Base-by-base conservation (phyloP, 2,329 filamentous ascomycete genomes). In the Xylaria sp. region DNA sequence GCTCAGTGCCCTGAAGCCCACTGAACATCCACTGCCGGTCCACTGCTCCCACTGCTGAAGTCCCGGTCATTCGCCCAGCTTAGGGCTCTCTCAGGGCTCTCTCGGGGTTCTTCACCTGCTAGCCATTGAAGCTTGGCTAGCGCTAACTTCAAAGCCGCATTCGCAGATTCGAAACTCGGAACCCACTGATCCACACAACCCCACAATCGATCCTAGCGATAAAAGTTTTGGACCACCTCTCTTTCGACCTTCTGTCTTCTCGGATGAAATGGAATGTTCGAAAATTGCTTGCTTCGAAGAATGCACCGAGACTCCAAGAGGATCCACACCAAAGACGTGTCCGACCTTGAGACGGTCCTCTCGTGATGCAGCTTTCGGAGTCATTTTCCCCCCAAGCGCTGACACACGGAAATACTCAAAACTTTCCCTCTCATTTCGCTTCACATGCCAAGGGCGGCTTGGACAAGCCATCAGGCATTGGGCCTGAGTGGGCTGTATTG, bases 61-160 rank as follows among this genome's bases (percentile, higher is more conserved):
- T 13, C 43, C 42, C 43, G 41, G 17, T 57, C 44, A 55, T 29
- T 54, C 52, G 60, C 20, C 37, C 20, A 41, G n/a, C n/a, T n/a
- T n/a, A n/a, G n/a, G n/a, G n/a, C n/a, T n/a, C n/a, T n/a, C n/a
- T 40, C 50, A 45, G 20, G 42, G 41, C 48, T 37, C 44, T 48
- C 43, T 46, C 48, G 24, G 51, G 48, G 39, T 47, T 45, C 53
- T 26, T 37, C 44, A 37, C 18, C 39, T 47, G 52, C 54, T 60
- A 55, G 55, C 57, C 57, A 50, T 51, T 47, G 39, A 22, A 19
- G 47, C 46, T 50, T 55, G 56, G 46, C 48, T 44, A 39, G 52
- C 48, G 54, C 52, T 56, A 63, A 54, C 45, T 53, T 55, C 51
- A 46, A 60, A 60, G 57, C 50, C 51, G 58, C 56, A 57, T 58